Evolutionary conservation across 1,284 basidiomycete species (phyloP).

Genomic region (Fomitopsis betulina): DNA sequence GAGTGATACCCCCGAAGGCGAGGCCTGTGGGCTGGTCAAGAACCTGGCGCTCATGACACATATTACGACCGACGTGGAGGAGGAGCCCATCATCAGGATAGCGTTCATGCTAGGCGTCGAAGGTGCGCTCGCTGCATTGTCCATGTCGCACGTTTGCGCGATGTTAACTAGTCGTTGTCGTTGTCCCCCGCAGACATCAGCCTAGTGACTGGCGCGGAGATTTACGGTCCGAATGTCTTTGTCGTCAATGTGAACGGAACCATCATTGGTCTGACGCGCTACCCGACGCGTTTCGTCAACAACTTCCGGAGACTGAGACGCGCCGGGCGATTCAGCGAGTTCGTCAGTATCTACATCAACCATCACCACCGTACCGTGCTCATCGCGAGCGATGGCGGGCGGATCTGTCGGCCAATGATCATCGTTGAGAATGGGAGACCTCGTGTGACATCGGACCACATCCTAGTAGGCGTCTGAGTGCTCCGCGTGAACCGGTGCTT

Average conservation of each 20-base stretch:
- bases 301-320: conserved; percentile 92
- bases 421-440: conserved; percentile 88
- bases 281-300: conserved; percentile 82
- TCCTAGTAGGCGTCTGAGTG: conserved; percentile 47
- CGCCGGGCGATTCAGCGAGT: conserved; percentile 91
- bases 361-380: conserved; percentile 94
- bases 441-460: conserved; percentile 80
- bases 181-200: conserved; percentile 70
- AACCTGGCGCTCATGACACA: conserved; percentile 99
- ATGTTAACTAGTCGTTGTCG: not conserved
- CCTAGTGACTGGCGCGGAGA: conserved; percentile 91
- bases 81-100: conserved; percentile 88
- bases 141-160: not conserved
- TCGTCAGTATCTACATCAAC: conserved; percentile 97
- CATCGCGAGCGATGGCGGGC: conserved; percentile 96
- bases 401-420: conserved; percentile 97
- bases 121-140: conserved; percentile 45
- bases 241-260: conserved; percentile 98
- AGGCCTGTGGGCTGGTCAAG: conserved; percentile 98
- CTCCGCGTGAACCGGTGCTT: not conserved
- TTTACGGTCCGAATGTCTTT: conserved; percentile 89
- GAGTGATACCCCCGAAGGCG: conserved; percentile 98
- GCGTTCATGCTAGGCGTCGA: conserved; percentile 96
- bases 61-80: conserved; percentile 98
- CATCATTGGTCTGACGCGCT: conserved; percentile 90